A percentile compares a stretch with the other conserved stretches of the same genome.
These are phyloP conservation scores for Phyllosticta citribraziliensis DNA, from an alignment of 2,329 filamentous ascomycete species.

Conservation along the genomic window DNA sequence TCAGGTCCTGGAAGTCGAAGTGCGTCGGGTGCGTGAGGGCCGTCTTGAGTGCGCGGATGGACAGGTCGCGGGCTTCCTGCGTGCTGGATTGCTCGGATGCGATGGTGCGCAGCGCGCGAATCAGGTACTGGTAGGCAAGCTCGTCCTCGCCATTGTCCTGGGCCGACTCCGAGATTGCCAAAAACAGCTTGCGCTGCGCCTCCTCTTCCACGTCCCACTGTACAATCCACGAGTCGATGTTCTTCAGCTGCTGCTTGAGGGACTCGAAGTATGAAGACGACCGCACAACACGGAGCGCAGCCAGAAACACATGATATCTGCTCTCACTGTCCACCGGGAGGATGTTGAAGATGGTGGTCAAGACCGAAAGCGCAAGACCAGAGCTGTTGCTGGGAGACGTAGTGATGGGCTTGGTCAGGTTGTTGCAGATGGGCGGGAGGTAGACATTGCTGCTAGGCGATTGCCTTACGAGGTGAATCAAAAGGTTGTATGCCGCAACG, in stretches of 20 bases:
- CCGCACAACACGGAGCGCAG: constrained; percentile 76
- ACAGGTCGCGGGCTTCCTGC: constrained; percentile 47
- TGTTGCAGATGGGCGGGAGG: constrained; percentile 78
- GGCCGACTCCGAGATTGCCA: constrained; percentile 73
- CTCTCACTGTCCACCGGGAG: constrained; percentile 65
- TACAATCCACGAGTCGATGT: constrained; percentile 71
- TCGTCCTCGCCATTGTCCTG: constrained; percentile 66
- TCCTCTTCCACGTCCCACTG: constrained; percentile 77
- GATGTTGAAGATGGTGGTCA: constrained; percentile 96
- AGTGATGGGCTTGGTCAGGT: constrained; percentile 77
- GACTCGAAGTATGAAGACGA: constrained; percentile 62
- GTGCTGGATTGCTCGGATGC: constrained; percentile 47
- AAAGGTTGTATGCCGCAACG: constrained; percentile 89
- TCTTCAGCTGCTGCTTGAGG: constrained; percentile 72
- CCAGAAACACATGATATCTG: constrained; percentile 82
- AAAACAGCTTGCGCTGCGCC: constrained; percentile 74
- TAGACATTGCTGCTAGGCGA: constrained; percentile 76
- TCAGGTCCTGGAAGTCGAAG: constrained; percentile 66
- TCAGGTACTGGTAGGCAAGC: constrained; percentile 63
- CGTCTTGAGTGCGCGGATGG: constrained; percentile 54
- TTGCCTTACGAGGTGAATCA: constrained; percentile 85
- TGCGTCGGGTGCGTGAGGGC: constrained; percentile 57
- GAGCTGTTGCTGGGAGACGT: constrained; percentile 78
- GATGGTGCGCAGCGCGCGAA: constrained; percentile 69
- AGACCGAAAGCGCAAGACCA: constrained; percentile 76